Base-by-base conservation (phyloP, 1,284 basidiomycete genomes). In the Exsudoporus floridanus region DNA sequence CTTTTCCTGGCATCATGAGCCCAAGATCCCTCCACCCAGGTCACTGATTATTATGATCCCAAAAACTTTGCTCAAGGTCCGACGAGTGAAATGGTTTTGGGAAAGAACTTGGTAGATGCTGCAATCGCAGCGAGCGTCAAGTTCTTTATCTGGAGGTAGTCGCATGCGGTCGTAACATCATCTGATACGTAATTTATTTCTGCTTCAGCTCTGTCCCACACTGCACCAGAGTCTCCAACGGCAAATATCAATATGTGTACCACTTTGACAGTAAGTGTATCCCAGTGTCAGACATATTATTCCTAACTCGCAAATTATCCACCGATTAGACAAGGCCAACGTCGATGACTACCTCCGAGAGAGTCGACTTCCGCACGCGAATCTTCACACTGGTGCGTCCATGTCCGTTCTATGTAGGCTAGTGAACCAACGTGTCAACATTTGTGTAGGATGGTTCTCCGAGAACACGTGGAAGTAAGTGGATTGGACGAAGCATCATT, bases 21-120 rank as follows among this genome's bases (percentile, higher is more conserved):
- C 1, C 12, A 46, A 13, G 0, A 2, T 7, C 21, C 5, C 12
- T 52, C 4, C 5, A 3, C n/a, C 6, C 33, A 64, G 69, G 55
- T 70, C 37, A 70, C 60, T 4, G 47, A 63, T 46, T 62, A 49
- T 36, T 65, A 44, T 27, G 58, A 62, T 49, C 65, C 58, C 14
- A 62, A 63, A 41, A 63, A 56, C 25, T 46, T 55, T 3, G 54
- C 51, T 6, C 56, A 59, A 31, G 63, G 63, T 5, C 46, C 43
- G 5, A 47, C 54, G 2, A 60, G 56, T 21, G 71, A 74, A 54
- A 44, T 60, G 7, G 47, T 62, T 19, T 62, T 76, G 35, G 75
- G 76, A 14, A 71, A 65, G 60, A 70, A 71, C 46, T 52, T 77
- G 27, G 63, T 73, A 18, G 73, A 77, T 45, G 75, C 73, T 5